Conservation (phyloP, 2,329 filamentous ascomycete species). For the Gaeumannomyces sp. region DNA sequence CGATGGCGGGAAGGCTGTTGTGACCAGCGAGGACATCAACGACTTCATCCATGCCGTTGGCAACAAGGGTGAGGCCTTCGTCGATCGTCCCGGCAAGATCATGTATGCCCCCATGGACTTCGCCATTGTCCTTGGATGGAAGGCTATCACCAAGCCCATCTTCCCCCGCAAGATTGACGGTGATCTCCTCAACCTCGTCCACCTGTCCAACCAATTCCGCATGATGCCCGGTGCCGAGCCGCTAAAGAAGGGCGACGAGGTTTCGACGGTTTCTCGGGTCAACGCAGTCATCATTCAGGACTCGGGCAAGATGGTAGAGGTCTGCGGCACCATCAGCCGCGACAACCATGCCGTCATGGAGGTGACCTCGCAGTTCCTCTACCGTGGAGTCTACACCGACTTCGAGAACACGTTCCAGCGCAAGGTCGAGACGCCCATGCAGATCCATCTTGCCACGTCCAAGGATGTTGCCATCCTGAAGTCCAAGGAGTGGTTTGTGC, state of each 20-base stretch:
- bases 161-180: conserved; percentile 96
- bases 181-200: conserved; percentile 90
- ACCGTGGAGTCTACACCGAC: conserved; percentile 86
- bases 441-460: conserved; percentile 77
- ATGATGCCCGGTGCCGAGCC: conserved; percentile 96
- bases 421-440: conserved; percentile 91
- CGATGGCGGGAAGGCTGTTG: conserved; percentile 78
- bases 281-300: conserved; percentile 98
- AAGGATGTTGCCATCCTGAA: conserved; percentile 91
- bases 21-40: conserved; percentile 89
- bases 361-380: conserved; percentile 96
- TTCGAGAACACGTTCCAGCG: conserved; percentile 98
- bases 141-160: conserved; percentile 98
- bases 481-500: conserved; percentile 96
- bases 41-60: conserved; percentile 99
- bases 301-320: conserved; percentile 98
- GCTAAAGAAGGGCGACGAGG: conserved; percentile 88
- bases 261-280: conserved; percentile 90
- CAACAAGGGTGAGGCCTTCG: conserved; percentile 95
- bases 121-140: conserved; percentile 96
- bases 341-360: conserved; percentile 88
- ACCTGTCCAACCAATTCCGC: conserved; percentile 94
- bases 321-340: conserved; percentile 92
- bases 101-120: conserved; percentile 98
- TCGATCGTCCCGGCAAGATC: conserved; percentile 88